Conservation (phyloP, 1,284 basidiomycete species). For the Entoloma clypeatum region DNA sequence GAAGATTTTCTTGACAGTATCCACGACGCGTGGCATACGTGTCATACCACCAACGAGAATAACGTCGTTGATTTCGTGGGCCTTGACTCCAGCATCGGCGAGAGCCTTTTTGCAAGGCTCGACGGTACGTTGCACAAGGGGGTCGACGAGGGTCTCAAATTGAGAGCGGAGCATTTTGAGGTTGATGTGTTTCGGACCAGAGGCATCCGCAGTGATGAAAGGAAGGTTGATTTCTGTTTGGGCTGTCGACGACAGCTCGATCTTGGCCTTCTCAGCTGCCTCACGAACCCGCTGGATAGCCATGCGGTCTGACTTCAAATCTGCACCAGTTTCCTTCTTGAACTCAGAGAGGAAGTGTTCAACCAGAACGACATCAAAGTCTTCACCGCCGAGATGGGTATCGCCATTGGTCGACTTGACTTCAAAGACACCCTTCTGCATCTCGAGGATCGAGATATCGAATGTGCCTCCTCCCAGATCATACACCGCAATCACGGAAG, state of each 20-base stretch:
- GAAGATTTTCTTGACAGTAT: constrained; percentile 90
- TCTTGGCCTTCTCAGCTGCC: constrained; percentile 99
- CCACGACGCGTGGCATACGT: constrained; percentile 93
- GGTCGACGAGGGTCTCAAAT: constrained; percentile 83
- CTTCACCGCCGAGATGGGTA: constrained; percentile 98
- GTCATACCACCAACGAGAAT: constrained; percentile 99
- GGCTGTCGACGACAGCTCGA: constrained; percentile 89
- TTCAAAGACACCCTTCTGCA: constrained; percentile 99
- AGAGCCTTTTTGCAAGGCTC: constrained; percentile 99
- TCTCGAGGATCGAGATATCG: constrained; percentile 98
- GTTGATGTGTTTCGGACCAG: constrained; percentile 97
- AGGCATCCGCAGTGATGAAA: constrained; percentile 94
- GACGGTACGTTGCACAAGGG: constrained; percentile 85
- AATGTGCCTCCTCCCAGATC: constrained; percentile 95
- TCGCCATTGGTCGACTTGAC: constrained; percentile 99
- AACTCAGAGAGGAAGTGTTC: constrained; percentile 88
- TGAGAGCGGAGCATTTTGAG: constrained; percentile 82
- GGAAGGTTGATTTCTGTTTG: constrained; percentile 97
- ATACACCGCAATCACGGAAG: constrained; percentile 92
- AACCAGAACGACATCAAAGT: constrained; percentile 92
- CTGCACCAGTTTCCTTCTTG: constrained; percentile 89
- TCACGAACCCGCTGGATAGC: constrained; percentile 99
- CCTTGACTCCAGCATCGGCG: constrained; percentile 86
- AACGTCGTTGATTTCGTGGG: constrained; percentile 91
- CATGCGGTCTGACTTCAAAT: constrained; percentile 86